phyloP scores from a whole-genome alignment of 306 rosid genomes.

The Arachis hypogaea region DNA sequence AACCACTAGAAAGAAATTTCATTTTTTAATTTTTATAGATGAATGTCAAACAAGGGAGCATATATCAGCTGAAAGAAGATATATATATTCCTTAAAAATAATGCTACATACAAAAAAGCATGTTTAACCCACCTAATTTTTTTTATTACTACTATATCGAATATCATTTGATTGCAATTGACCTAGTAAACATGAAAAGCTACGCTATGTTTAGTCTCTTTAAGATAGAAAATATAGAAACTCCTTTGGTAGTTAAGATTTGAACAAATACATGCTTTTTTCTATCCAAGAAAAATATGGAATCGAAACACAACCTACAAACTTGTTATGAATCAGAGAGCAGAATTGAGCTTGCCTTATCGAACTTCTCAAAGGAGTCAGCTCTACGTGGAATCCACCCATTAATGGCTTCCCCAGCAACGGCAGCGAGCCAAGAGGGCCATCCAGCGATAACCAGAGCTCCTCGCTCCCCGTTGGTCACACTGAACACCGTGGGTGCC shows the following conservation, averaged over 20 bases:
- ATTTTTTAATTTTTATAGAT: neutral
- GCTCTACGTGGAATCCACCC: conserved; percentile 91
- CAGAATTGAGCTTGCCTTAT: conserved; percentile 54
- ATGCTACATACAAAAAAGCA: neutral
- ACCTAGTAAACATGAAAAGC: neutral
- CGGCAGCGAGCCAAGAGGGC: conserved; percentile 89
- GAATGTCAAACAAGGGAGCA: neutral
- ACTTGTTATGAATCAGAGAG: too few relatives aligned
- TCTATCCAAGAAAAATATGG: too few relatives aligned
- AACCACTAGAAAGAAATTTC: neutral
- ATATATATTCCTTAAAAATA: neutral
- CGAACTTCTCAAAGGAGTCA: conserved; percentile 77
- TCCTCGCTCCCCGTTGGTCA: conserved; percentile 65
- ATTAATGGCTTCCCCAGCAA: conserved; percentile 81
- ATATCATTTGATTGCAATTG: neutral
- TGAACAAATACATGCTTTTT: too few relatives aligned
- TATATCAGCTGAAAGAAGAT: neutral
- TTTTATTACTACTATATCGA: neutral
- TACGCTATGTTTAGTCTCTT: too few relatives aligned
- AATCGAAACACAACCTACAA: too few relatives aligned
- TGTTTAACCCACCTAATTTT: neutral
- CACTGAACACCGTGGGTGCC: conserved; percentile 36
- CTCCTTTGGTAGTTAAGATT: too few relatives aligned
- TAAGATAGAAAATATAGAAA: too few relatives aligned
- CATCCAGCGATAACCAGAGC: conserved; percentile 79